These are phyloP conservation scores for Trichoderma koningiopsis DNA, from an alignment of 2,329 filamentous ascomycete genomes.

Conservation along the genomic window DNA sequence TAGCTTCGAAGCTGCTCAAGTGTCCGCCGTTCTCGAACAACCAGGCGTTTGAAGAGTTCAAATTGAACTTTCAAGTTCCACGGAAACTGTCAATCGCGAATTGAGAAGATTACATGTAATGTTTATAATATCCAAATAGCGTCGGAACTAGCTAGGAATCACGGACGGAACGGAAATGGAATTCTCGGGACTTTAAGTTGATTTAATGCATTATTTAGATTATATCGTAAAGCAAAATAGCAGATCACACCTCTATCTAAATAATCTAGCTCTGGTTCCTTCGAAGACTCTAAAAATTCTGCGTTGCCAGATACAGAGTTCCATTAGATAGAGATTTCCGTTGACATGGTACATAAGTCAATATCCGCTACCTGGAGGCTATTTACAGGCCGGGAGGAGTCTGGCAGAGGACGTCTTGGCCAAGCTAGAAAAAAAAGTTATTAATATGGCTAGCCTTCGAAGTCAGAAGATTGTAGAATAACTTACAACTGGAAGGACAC, in stretches of 20 bases:
- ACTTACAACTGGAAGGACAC: conserved; percentile 23
- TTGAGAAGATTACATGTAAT: background rate
- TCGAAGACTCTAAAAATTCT: background rate
- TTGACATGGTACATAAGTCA: background rate
- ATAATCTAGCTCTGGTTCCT: background rate
- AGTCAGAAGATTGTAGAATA: too few species aligned
- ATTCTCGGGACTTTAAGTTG: background rate
- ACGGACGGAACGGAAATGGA: too few species aligned
- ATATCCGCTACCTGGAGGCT: background rate
- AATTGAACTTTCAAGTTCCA: background rate
- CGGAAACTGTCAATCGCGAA: background rate
- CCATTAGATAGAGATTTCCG: background rate
- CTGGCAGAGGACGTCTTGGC: conserved; percentile 21
- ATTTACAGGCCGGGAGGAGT: background rate
- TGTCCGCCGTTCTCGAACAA: background rate
- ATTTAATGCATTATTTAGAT: background rate
- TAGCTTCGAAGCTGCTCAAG: background rate
- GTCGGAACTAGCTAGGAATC: background rate
- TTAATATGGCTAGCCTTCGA: background rate
- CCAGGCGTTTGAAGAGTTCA: background rate
- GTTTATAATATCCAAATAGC: background rate
- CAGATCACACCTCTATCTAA: background rate
- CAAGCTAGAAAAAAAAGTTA: background rate
- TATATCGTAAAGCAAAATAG: background rate
- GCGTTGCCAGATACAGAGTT: too few species aligned